phyloP scores from a whole-genome alignment of 163 green algal species.

The Trebouxia gelatinosa region DNA sequence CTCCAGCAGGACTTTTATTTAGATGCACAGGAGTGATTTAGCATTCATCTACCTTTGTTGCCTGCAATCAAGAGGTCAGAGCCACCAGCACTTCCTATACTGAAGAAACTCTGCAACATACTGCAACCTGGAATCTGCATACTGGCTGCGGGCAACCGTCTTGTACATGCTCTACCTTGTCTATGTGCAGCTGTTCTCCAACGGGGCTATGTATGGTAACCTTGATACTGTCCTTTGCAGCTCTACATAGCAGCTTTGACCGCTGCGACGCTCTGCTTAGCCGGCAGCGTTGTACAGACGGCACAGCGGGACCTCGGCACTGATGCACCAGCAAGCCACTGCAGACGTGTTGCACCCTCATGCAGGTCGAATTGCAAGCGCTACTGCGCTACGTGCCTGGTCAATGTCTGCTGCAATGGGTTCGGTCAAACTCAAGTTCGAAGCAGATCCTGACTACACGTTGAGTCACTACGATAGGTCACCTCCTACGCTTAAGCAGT shows the following conservation, averaged over 20 bases:
- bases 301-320: too few relatives aligned
- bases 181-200: neutral
- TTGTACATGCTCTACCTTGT: neutral
- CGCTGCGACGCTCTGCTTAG: neutral
- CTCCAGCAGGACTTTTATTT: neutral
- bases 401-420: too few relatives aligned
- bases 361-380: too few relatives aligned
- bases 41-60: neutral
- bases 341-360: too few relatives aligned
- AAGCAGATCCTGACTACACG: too few relatives aligned
- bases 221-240: neutral
- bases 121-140: neutral
- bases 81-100: slow-evolving; percentile 2
- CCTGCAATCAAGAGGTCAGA: neutral
- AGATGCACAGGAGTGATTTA: neutral
- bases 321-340: too few relatives aligned
- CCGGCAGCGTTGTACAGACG: too few relatives aligned
- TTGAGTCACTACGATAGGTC: too few relatives aligned
- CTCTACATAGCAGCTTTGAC: neutral
- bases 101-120: slow-evolving; percentile 21
- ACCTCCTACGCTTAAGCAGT: too few relatives aligned
- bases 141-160: neutral
- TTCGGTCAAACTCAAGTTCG: too few relatives aligned
- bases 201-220: neutral
- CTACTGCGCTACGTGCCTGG: too few relatives aligned